These are phyloP conservation scores for button mushroom (Agaricus bisporus) DNA, from an alignment of 768 basidiomycete species.

Conservation along the genomic window DNA sequence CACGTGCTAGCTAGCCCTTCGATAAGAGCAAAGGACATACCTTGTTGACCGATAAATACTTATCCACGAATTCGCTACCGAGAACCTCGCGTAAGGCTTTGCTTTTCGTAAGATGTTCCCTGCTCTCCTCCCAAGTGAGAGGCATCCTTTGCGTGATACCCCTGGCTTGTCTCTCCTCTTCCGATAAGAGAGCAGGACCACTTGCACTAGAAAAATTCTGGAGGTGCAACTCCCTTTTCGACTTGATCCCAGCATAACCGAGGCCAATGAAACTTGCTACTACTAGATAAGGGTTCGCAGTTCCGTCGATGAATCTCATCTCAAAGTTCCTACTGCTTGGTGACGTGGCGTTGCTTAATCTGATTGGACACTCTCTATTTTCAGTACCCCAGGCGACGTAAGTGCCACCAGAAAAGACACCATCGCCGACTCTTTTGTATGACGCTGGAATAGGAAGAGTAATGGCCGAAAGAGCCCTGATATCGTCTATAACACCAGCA, in stretches of 20 bases:
- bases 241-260: conserved; percentile 46
- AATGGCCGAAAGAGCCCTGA: conserved; percentile 52
- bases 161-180: conserved; percentile 32
- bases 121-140: conserved; percentile 40
- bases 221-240: conserved; percentile 26
- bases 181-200: conserved; percentile 37
- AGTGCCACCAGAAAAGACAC: conserved; percentile 68
- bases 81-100: conserved; percentile 30
- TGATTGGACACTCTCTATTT: conserved; percentile 61
- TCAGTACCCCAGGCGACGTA: conserved; percentile 65
- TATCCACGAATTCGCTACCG: conserved; percentile 38
- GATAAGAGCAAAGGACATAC: neutral
- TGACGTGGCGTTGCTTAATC: conserved; percentile 43
- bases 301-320: conserved; percentile 55
- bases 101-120: conserved; percentile 30
- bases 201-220: conserved; percentile 26
- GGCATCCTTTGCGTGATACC: conserved; percentile 50
- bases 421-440: conserved; percentile 58
- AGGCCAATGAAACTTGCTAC: conserved; percentile 51
- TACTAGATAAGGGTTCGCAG: conserved; percentile 56
- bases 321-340: conserved; percentile 56
- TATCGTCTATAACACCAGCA: conserved; percentile 48
- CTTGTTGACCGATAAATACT: conserved; percentile 40
- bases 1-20: neutral
- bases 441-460: conserved; percentile 58